Base-by-base conservation (phyloP, 805 yeast genomes). In the Jamesozyma rosinii region DNA sequence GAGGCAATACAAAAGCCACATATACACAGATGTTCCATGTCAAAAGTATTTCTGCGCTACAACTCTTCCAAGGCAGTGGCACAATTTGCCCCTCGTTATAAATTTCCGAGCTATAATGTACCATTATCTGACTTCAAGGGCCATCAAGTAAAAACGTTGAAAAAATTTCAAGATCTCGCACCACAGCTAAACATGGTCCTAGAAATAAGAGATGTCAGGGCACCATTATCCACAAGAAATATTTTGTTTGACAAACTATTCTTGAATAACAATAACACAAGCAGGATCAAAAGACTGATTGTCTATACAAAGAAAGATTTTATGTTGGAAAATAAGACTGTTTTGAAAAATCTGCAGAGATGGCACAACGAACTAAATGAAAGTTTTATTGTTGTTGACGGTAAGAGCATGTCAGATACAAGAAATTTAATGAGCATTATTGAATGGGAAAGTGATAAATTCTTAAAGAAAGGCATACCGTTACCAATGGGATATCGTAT, bases 171-270 rank as follows among this genome's bases (percentile, higher is more conserved):
- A 13, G 76, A 74, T 31, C 59, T 86, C 26, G 76, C 90, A 1
- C 88, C 92, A 3, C 89, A 85, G 51, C 70, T 88, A 15, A 95
- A 90, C 57, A 61, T 87, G 37, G 75, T 92, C 2, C 62, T 90
- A 5, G 98, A 92, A 55, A 74, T 92, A 8, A 65, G 97, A 55
- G 98, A 92, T 59, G 69, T 90, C 1, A 65, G 98, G 47, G 95
- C 96, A 0, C 98, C 98, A 0, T 52, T 89, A 1, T 74, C 90
- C 3, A 81, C 95, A 1, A 71, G 87, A 39, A 90, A 90, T 57
- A 79, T 79, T 2, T 68, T 89, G n/a, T 72, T 90, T 43, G 92
- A 85, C 49, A 69, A 75, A 31, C 74, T 81, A 0, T 71, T 72
- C 10, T 77, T 76, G 45, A 63, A 64, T 17, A 68, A 69, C 38